Percentiles rank a stretch among this genome's conserved stretches.
Evolutionary conservation across 169 alveolate genomes (phyloP).

Genomic region (Plasmodium adleri): DNA sequence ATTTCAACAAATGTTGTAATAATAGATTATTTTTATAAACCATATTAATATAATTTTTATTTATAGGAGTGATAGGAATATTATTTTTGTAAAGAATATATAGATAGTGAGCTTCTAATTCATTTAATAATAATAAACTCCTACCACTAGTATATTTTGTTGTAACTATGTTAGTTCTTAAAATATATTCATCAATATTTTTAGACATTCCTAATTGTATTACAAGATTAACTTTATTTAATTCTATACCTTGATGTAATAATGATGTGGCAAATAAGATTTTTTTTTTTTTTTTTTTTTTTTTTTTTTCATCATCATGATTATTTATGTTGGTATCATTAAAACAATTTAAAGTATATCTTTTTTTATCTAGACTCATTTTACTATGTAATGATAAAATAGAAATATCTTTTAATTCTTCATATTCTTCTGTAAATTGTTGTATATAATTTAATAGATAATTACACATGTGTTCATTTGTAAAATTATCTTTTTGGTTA

Average conservation of each 20-base stretch:
- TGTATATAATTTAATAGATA: too few species aligned
- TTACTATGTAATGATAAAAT: conserved; percentile 61
- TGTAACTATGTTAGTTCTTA: conserved; percentile 56
- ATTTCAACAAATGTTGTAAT: conserved; percentile 29
- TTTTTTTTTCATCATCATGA: neutral
- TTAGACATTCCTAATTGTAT: conserved; percentile 61
- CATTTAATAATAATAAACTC: conserved; percentile 53
- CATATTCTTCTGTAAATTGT: conserved; percentile 14
- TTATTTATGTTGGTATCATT: neutral
- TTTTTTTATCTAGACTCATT: conserved; percentile 58
- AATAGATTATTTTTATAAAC: conserved; percentile 37
- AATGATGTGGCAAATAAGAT: conserved; percentile 62
- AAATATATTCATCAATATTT: conserved; percentile 54
- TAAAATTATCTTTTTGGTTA: neutral
- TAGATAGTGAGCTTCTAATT: conserved; percentile 70
- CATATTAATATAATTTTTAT: conserved; percentile 25
- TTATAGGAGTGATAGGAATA: conserved; percentile 33
- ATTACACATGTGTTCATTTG: neutral
- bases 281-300: conserved; percentile 17
- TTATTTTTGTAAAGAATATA: conserved; percentile 39
- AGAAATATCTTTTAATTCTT: conserved; percentile 27
- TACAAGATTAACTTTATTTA: conserved; percentile 61
- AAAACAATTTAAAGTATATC: conserved; percentile 50
- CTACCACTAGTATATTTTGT: conserved; percentile 38
- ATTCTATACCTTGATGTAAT: conserved; percentile 61